Percentiles rank a stretch among this genome's conserved stretches.
Evolutionary conservation across 2,329 filamentous ascomycete genomes (phyloP).

Genomic region (Furcasterigmium sp.): DNA sequence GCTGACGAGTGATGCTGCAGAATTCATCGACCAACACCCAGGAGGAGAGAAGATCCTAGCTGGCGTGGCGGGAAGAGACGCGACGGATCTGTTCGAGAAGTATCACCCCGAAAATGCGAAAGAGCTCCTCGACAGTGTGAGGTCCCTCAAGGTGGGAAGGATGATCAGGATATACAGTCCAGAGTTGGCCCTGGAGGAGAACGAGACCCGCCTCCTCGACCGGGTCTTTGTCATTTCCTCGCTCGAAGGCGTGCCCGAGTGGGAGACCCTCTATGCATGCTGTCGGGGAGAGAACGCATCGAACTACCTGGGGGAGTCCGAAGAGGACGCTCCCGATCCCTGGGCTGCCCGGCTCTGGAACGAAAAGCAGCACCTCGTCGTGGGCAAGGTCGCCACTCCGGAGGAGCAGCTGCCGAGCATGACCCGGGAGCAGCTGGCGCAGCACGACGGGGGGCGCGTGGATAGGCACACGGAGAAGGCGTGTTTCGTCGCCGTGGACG

Average conservation of each 20-base stretch:
- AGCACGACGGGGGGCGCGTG: neutral
- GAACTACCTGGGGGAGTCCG: neutral
- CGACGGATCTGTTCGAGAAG: slow-evolving; percentile 6
- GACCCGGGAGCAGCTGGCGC: neutral
- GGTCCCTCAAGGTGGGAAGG: slow-evolving; percentile 4
- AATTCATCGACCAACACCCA: slow-evolving; percentile 9
- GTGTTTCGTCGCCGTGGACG: neutral
- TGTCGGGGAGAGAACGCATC: neutral
- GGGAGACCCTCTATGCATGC: neutral
- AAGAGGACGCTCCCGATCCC: neutral
- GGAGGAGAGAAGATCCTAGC: slow-evolving; percentile 4
- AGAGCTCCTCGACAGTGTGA: slow-evolving; percentile 1
- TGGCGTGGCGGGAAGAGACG: slow-evolving; percentile 6
- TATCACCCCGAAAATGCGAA: slow-evolving; percentile 1
- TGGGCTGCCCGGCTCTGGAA: neutral
- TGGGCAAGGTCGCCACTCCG: neutral
- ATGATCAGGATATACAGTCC: neutral
- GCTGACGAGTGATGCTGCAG: slow-evolving; percentile 4
- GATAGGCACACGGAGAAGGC: neutral
- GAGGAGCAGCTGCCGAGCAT: neutral
- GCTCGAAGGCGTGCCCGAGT: neutral
- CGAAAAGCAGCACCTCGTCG: neutral
- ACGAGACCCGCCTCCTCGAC: neutral
- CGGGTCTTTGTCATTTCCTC: neutral
- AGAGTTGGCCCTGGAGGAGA: neutral